phyloP scores from a whole-genome alignment of 2,329 filamentous ascomycete species.

The Hortaea werneckii region DNA sequence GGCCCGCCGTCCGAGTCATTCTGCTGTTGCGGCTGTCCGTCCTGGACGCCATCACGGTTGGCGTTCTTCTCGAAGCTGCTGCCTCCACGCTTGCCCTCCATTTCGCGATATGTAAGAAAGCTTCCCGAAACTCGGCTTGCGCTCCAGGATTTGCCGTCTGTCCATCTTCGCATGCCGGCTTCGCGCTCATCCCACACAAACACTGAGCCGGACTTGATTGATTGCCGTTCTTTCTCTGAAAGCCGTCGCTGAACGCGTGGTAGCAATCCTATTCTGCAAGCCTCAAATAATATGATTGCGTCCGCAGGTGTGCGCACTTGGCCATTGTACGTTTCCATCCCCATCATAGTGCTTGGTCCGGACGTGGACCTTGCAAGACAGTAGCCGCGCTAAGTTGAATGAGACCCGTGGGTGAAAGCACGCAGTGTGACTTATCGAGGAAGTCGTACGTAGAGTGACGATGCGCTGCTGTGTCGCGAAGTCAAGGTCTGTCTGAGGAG shows the following conservation, averaged over 20 bases:
- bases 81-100: conserved; percentile 94
- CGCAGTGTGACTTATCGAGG: no score
- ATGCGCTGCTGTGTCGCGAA: no score
- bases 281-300: conserved; percentile 97
- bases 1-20: conserved; percentile 67
- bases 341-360: background rate
- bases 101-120: conserved; percentile 94
- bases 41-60: conserved; percentile 59
- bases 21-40: conserved; percentile 54
- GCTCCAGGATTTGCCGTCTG: conserved; percentile 98
- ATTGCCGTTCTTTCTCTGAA: conserved; percentile 93
- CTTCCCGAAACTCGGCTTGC: conserved; percentile 94
- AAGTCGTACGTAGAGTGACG: no score
- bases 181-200: conserved; percentile 99
- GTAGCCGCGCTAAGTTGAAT: no score
- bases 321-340: conserved; percentile 94
- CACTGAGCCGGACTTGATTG: conserved; percentile 90
- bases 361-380: no score
- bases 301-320: conserved; percentile 91
- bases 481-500: no score
- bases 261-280: conserved; percentile 77
- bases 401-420: no score
- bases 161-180: conserved; percentile 97
- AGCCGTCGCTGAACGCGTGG: conserved; percentile 85
- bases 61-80: conserved; percentile 46